Conservation (phyloP, 148 eudicot species). For the Talinum fruticosum region DNA sequence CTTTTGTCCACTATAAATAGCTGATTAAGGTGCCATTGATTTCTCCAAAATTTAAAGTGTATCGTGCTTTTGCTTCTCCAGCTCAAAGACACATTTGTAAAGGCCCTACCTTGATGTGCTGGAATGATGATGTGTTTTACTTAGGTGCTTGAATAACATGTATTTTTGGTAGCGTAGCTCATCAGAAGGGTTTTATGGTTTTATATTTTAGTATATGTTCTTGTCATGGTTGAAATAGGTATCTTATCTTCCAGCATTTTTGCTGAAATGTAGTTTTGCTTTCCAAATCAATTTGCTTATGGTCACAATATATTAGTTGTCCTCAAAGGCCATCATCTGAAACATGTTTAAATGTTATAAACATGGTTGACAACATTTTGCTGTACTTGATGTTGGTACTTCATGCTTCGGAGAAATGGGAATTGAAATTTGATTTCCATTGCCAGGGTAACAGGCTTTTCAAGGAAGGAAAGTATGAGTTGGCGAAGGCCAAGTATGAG, state of each 20-base stretch:
- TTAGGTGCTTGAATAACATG: not conserved
- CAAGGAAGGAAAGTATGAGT: constrained; percentile 90
- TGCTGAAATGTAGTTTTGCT: not conserved
- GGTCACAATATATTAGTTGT: not conserved
- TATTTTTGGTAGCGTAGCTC: not conserved
- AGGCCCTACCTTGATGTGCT: not conserved
- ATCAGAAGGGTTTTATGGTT: not conserved
- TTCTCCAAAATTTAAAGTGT: not conserved
- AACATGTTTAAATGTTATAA: not conserved
- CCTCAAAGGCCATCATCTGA: not conserved
- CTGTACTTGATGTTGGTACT: not conserved
- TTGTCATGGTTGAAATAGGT: not conserved
- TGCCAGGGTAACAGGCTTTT: constrained; percentile 95
- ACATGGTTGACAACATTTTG: not conserved
- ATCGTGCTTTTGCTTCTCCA: not conserved
- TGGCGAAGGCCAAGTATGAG: constrained; percentile 97
- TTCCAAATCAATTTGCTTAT: not conserved
- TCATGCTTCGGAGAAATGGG: constrained; percentile 1
- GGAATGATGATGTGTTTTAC: not conserved
- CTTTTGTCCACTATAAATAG: not conserved
- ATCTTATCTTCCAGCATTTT: not conserved
- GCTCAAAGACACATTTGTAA: not conserved
- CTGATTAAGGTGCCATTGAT: not conserved
- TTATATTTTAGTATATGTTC: not conserved
- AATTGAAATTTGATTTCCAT: constrained; percentile 17